Evolutionary conservation across 2,329 filamentous ascomycete species (phyloP).

Genomic region (Lachnellula cervina): DNA sequence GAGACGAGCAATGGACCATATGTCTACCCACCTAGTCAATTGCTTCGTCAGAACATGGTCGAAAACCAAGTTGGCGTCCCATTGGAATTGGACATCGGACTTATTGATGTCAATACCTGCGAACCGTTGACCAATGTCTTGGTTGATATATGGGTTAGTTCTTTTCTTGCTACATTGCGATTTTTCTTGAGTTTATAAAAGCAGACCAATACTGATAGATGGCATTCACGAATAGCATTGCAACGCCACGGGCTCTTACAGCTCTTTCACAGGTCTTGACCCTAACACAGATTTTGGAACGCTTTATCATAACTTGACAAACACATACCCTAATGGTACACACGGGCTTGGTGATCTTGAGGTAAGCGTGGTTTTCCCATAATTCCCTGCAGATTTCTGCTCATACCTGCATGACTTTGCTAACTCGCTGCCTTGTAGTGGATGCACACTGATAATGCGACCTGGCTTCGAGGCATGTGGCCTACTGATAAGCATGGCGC

Average conservation of each 20-base stretch:
- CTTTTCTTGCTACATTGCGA: no score
- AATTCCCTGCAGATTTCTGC: no score
- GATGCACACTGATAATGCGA: constrained; percentile 34
- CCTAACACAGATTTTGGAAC: constrained; percentile 9
- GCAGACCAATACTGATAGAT: no score
- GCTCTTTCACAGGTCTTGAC: constrained; percentile 22
- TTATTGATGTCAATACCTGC: constrained; percentile 30
- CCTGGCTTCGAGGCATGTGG: constrained; percentile 39
- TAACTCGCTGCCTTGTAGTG: no score
- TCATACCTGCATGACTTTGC: no score
- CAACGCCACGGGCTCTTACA: constrained; percentile 44
- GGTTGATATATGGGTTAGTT: background rate
- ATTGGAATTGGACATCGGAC: constrained; percentile 28
- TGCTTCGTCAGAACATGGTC: constrained; percentile 32
- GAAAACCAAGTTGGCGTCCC: constrained; percentile 35
- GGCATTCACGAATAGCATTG: constrained; percentile 37
- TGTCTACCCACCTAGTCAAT: constrained; percentile 24
- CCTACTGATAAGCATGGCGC: constrained; percentile 38
- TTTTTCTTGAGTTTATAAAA: no score
- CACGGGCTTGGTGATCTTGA: no score
- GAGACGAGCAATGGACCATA: constrained; percentile 51
- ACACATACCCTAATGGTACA: constrained; percentile 11
- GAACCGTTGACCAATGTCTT: constrained; percentile 34
- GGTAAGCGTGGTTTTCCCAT: no score
- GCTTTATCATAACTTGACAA: constrained; percentile 34